phyloP scores from a whole-genome alignment of 169 alveolate genomes.

The Cyclospora cayetanensis region DNA sequence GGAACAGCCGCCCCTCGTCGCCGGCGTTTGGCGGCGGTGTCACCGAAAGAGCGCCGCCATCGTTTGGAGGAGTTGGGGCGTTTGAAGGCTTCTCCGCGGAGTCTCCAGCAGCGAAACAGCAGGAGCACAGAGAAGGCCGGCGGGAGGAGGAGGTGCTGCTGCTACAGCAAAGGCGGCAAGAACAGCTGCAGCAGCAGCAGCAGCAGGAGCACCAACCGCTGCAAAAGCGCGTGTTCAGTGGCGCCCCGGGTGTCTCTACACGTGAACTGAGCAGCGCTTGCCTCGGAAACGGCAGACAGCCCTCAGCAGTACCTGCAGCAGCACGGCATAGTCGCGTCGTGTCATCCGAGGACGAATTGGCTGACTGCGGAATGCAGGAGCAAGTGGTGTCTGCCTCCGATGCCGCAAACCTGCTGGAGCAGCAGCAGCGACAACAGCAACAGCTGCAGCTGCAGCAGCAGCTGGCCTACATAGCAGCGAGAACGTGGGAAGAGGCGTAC shows the following conservation, averaged over 20 bases:
- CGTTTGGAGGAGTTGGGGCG: not conserved
- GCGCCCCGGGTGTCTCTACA: not conserved
- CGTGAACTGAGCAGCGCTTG: not conserved
- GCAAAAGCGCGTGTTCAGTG: not conserved
- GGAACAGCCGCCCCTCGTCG: slow-evolving; percentile 22
- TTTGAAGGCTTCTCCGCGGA: not conserved
- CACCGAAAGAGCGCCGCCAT: not conserved
- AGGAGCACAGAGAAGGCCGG: not conserved
- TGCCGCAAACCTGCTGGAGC: not conserved
- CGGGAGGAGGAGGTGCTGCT: not conserved
- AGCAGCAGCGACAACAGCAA: slow-evolving; percentile 51
- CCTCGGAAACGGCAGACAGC: not conserved
- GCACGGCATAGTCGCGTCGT: slow-evolving; percentile 28
- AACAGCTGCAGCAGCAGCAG: not conserved
- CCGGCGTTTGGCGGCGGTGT: slow-evolving; percentile 11
- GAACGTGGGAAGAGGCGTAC: slow-evolving; percentile 63
- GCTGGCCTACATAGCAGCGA: slow-evolving; percentile 43
- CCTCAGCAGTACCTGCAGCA: slow-evolving; percentile 29
- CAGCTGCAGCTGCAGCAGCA: slow-evolving; percentile 64
- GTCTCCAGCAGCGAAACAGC: slow-evolving; percentile 24
- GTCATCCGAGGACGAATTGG: slow-evolving; percentile 67
- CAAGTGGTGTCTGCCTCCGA: not conserved
- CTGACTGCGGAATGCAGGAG: slow-evolving; percentile 62
- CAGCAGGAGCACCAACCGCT: slow-evolving; percentile 1
- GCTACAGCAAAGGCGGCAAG: not conserved